Base-by-base conservation (phyloP, 2,329 filamentous ascomycete genomes). In the Byssoonygena ceratinophila region DNA sequence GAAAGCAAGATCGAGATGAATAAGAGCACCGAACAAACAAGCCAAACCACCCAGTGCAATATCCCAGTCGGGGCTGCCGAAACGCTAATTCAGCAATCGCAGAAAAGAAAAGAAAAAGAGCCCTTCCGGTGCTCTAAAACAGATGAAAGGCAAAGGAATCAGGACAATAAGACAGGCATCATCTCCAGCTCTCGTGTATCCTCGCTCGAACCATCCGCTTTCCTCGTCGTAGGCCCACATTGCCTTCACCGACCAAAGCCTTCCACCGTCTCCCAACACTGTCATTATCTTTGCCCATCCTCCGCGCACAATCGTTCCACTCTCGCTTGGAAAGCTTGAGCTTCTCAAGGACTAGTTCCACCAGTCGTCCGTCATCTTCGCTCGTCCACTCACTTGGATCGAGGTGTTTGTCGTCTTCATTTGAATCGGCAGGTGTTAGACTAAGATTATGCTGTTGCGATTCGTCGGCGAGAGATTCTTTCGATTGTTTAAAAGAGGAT, bases 261-360 rank as follows among this genome's bases (percentile, higher is more conserved):
- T 64, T 66, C 71, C 71, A 74, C 46, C 72, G 61, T 49, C 60
- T 62, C n/a, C 68, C 69, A 22, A 73, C 61, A 46, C 66, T 69
- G 16, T 67, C 66, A 27, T 66, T 61, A 45, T 70, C 67, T 45
- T 66, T 67, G 46, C 71, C 71, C 56, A 75, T 64, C 51, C 57
- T 62, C 31, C 65, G 64, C 20, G 71, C 71, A 57, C 71, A 74
- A 25, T 73, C 71, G 23, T 70, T 67, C 72, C 71, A 73, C 46
- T 74, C 70, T 46, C 61, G 61, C 46, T 67, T 64, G 25, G 70
- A 71, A 4, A 74, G 64, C 25, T 66, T 64, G 25, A 74, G 64
- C 50, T 72, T 73, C 31, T 70, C 66, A 1, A 74, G 67, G 7
- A 74, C 71, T 3, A 71, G 57, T 44, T 71, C 64, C 27, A 74